phyloP scores from a whole-genome alignment of 257 asterid species.

The Cynanchum wilfordii region DNA sequence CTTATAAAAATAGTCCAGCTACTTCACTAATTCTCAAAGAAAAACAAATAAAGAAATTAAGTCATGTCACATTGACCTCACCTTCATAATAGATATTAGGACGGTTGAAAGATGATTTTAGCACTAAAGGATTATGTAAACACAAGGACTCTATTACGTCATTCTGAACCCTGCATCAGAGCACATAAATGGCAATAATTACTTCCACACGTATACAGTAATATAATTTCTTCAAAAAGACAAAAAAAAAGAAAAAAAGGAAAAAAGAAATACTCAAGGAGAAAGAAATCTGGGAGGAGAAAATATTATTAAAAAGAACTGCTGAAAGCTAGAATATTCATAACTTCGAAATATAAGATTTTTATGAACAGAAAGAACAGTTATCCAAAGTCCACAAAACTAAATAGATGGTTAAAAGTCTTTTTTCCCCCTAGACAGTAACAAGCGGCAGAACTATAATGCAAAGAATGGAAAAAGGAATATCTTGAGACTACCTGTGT shows the following conservation, averaged over 20 bases:
- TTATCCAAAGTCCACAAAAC: not conserved
- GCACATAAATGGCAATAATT: constrained; percentile 16
- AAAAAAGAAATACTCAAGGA: not conserved
- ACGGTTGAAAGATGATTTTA: constrained; percentile 92
- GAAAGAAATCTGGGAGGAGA: not conserved
- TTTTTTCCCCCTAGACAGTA: not conserved
- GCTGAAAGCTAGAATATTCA: not conserved
- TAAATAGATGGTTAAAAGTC: not conserved
- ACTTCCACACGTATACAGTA: not conserved
- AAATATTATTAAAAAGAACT: not conserved
- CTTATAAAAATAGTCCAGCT: not conserved
- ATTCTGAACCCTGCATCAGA: constrained; percentile 83
- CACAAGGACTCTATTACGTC: constrained; percentile 76
- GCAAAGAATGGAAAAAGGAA: not conserved
- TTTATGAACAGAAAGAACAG: not conserved
- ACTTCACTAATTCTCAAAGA: not conserved
- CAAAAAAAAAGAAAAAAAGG: too few species aligned
- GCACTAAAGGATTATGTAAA: constrained; percentile 74
- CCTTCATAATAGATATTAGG: constrained; percentile 94
- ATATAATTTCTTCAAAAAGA: not conserved
- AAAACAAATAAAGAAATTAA: constrained; percentile 19
- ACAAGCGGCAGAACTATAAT: not conserved
- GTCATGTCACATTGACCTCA: constrained; percentile 25
- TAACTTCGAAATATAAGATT: not conserved
- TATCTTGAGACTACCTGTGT: not conserved